Base-by-base conservation (phyloP, 1,284 basidiomycete genomes). In the Butyriboletus appendiculatus region DNA sequence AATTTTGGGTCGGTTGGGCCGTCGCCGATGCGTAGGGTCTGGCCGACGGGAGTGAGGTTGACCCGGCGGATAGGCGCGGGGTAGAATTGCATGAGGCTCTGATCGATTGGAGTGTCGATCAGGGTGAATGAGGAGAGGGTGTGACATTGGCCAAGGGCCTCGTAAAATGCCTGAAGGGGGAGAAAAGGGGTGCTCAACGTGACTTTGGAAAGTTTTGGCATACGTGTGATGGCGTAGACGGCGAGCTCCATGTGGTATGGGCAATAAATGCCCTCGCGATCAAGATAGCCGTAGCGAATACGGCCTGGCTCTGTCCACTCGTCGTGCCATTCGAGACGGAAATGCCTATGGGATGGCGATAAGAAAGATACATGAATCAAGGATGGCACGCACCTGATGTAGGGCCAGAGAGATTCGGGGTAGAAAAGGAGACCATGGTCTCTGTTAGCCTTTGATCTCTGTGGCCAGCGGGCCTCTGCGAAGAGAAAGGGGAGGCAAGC, bases 241-340 rank as follows among this genome's bases (percentile, higher is more conserved):
- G 53, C 57, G 32, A 69, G 61, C 3, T 67, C 67, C 30, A 68
- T 49, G 39, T 72, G 57, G 49, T 59, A 15, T 1, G 69, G 58
- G 42, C 66, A 65, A 14, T 68, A 68, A 38, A 71, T 70, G 40
- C 58, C 62, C 11, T 68, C 70, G 42, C 66, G 69, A 57, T 68
- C 69, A 33, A 71, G 50, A 26, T 56, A 57, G 37, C 67, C 67
- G 15, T 68, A 30, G 51, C 70, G 70, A 20, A 68, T 58, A 18
- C 67, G 67, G 18, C 63, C 70, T 1, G 67, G 67, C 20, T 68
- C 67, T 26, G 67, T 72, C 67, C 67, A 68, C 45, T 68, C 67
- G 54, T 68, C 67, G 37, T 68, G 69, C 67, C 67, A 68, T 38
- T 71, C 59, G 35, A 68, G 63, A n/a, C 62, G 67, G 3, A 72